Base-by-base conservation (phyloP, 2,329 filamentous ascomycete genomes). In the Cordyceps fumosorosea region DNA sequence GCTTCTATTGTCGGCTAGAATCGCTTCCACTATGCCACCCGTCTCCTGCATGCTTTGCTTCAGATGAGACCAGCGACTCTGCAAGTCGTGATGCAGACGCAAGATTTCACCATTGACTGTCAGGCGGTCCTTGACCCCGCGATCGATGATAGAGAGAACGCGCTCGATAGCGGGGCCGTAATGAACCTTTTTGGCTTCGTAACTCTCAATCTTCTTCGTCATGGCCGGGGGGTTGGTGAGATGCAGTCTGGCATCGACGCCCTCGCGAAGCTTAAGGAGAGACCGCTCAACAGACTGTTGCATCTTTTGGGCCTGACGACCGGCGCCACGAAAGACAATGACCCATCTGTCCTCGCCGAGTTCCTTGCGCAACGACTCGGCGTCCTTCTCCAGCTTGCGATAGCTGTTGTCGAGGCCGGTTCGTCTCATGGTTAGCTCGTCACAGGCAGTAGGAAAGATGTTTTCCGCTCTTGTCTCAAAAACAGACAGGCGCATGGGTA, bases 31-130 rank as follows among this genome's bases (percentile, higher is more conserved):
- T 18, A 84, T 77, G 7, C 81, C 71, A 72, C 96, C 91, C 77
- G 95, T 87, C 5, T 93, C 89, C 63, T 80, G 83, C 78, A 95
- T 93, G 65, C 90, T 85, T 16, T 83, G 81, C 70, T 92, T 91
- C 57, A 97, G 78, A 4, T 84, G 83, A 66, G 88, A 84, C 85
- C 93, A 96, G 68, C 89, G 88, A n/a, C 85, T 81, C 69, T 91
- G 88, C 78, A 97, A 89, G 69, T 98, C 93, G 7, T 86, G 84
- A 69, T 96, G 89, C 37, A 98, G 80, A 51, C 92, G 86, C 32
- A 98, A 76, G 65, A 98, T 95, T 75, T 98, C 95, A 51, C 95
- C 95, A 71, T 99, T 98, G 61, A 98, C 91, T 0, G 95, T 98
- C 56, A 97, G 80, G n/a, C 95, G 86, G 70, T 98, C 92, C 71